Percentiles rank a stretch among this genome's conserved stretches.
Conservation (phyloP, 164 flowering plant species). For the Annona cherimola region DNA sequence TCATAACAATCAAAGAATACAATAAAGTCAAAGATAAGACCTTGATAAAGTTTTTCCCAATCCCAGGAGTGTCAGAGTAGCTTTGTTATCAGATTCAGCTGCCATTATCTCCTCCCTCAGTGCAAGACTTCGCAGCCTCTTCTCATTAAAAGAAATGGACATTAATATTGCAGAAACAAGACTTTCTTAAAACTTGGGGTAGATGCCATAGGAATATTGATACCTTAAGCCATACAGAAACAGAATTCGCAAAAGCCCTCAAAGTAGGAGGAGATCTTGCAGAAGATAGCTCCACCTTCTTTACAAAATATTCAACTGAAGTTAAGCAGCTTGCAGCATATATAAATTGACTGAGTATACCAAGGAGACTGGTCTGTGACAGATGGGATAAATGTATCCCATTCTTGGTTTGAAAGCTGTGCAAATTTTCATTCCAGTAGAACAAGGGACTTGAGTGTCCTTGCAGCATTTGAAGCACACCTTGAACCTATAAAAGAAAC, state of each 20-base stretch:
- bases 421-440: slow-evolving; percentile 48
- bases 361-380: slow-evolving; percentile 53
- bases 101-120: slow-evolving; percentile 68
- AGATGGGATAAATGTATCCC: slow-evolving; percentile 67
- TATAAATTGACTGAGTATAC: slow-evolving; percentile 53
- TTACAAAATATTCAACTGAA: slow-evolving; percentile 46
- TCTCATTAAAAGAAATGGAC: slow-evolving; percentile 11
- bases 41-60: slow-evolving; percentile 38
- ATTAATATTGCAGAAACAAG: not conserved
- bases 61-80: slow-evolving; percentile 63
- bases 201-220: slow-evolving; percentile 5
- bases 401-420: slow-evolving; percentile 32
- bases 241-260: slow-evolving; percentile 67
- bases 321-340: slow-evolving; percentile 73
- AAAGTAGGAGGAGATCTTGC: slow-evolving; percentile 49
- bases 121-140: slow-evolving; percentile 69
- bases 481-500: slow-evolving; percentile 44
- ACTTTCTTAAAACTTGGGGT: not conserved
- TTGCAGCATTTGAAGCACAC: slow-evolving; percentile 71
- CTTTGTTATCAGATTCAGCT: slow-evolving; percentile 21
- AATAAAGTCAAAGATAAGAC: slow-evolving; percentile 3
- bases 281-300: slow-evolving; percentile 34
- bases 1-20: too few relatives aligned
- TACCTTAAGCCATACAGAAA: slow-evolving; percentile 77
- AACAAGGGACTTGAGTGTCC: slow-evolving; percentile 68